Conservation (phyloP, 2,329 filamentous ascomycete genomes). For the Calonectria hawksworthii region DNA sequence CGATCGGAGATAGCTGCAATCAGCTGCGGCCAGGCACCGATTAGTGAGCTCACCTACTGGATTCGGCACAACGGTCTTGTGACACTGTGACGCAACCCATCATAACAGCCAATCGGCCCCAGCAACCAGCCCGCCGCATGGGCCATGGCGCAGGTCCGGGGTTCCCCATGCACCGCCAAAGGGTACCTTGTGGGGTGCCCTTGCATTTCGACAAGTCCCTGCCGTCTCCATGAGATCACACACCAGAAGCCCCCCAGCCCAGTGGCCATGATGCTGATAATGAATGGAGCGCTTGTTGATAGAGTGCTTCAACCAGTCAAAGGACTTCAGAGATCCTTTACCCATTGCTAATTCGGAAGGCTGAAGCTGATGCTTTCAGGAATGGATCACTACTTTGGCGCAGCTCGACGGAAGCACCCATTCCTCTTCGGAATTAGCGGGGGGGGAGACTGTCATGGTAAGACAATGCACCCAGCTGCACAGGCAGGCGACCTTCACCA, state of each 20-base stretch:
- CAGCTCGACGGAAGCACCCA: not conserved
- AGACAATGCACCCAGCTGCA: not conserved
- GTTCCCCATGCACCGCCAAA: not conserved
- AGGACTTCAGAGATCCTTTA: not conserved
- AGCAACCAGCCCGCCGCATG: slow-evolving; percentile 3
- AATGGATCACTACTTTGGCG: not conserved
- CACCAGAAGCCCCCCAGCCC: not conserved
- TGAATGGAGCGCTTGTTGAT: not conserved
- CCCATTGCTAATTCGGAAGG: not conserved
- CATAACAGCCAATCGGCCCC: not conserved
- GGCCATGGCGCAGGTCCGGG: not conserved
- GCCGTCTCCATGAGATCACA: not conserved
- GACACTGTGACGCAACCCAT: slow-evolving; percentile 20
- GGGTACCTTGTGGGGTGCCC: not conserved
- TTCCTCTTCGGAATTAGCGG: not conserved
- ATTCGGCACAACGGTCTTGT: slow-evolving; percentile 6
- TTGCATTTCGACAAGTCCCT: not conserved
- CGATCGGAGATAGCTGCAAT: slow-evolving; percentile 15
- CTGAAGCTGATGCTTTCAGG: not conserved
- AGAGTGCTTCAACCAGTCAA: not conserved
- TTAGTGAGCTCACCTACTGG: not conserved
- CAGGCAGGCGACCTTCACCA: no score
- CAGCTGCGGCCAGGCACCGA: slow-evolving; percentile 21
- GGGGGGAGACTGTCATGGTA: not conserved
- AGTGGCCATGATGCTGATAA: not conserved